Evolutionary conservation across 2,329 filamentous ascomycete species (phyloP), one percentile per base, ranked within the genome.

Genomic region (Chaetomiaceae sp.): DNA sequence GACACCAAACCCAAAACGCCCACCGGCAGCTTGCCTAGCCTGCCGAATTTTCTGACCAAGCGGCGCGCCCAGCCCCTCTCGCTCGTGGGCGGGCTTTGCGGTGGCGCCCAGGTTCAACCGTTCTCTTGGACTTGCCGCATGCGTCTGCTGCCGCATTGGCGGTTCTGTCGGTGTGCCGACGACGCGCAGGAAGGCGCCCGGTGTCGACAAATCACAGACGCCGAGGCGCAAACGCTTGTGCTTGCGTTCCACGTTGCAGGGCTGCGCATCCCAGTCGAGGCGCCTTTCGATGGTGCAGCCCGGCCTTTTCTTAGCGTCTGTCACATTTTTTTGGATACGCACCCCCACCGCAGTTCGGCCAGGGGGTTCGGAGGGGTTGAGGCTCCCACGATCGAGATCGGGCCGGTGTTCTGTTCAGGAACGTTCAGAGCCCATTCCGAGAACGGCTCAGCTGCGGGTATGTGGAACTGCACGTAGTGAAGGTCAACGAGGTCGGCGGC

Each of bases 51-150:
- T 39, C 15, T 12, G n/a, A 9, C 22, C 22, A 24, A n/a, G 26
- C 30, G 14, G 14, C 34, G 22, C n/a, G n/a, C n/a, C 38, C 27
- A 29, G 22, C 30, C 35, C 37, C 22, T 33, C 35, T 20, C 20
- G 10, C 35, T 20, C 20, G 10, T 26, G 15, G 32, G 18, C 15
- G 12, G 6, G 24, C 10, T 26, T 34, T 32, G 15, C 19, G 17
- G 42, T 45, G 47, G 42, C 38, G 37, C 41, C 20, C 27, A 22
- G 6, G 33, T 12, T 32, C 12, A 42, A 32, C 41, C 32, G 10
- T 49, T 45, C 32, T 24, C 35, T 35, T 42, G 22, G 22, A 36
- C 40, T 44, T 39, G 17, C 45, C 45, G 38, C 45, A 42, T 42
- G 19, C 33, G 45, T 42, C 27, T 10, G 37, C n/a, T 27, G 35